Percentiles rank a stretch among this genome's conserved stretches.
phyloP scores from a whole-genome alignment of 2,329 filamentous ascomycete genomes.

The Colletotrichum gigasporum region DNA sequence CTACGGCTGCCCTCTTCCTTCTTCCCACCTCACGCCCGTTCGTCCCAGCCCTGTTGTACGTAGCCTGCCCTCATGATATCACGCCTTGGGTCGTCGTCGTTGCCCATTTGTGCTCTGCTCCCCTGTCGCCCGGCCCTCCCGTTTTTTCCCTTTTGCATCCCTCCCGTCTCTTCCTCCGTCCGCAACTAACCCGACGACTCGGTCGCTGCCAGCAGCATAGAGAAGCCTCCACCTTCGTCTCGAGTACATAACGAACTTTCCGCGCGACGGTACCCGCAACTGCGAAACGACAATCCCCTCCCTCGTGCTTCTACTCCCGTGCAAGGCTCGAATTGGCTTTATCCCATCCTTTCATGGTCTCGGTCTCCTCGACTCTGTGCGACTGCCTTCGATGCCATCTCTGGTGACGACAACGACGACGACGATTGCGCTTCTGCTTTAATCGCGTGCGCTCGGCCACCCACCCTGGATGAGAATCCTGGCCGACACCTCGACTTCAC shows the following conservation, averaged over 20 bases:
- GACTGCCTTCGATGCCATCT: conserved; percentile 13
- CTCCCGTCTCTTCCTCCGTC: background rate
- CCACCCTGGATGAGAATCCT: conserved; percentile 14
- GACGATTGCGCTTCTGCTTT: conserved; percentile 7
- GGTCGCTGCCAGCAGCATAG: conserved; percentile 25
- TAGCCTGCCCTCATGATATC: conserved; percentile 30
- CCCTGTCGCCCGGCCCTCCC: background rate
- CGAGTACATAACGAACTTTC: conserved; percentile 29
- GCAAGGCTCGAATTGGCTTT: conserved; percentile 2
- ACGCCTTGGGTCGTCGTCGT: conserved; percentile 14
- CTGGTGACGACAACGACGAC: background rate
- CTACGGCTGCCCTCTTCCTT: conserved; percentile 12
- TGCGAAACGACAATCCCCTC: conserved; percentile 29
- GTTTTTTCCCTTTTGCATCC: background rate
- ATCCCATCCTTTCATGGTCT: conserved; percentile 6
- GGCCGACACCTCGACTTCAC: conserved; percentile 6
- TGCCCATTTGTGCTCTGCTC: conserved; percentile 18
- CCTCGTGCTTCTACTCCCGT: background rate
- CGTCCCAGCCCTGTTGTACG: conserved; percentile 31
- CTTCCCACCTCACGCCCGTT: conserved; percentile 24
- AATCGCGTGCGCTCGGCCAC: conserved; percentile 12
- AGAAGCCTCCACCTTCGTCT: conserved; percentile 28
- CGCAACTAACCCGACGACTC: conserved; percentile 22
- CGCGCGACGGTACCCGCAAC: conserved; percentile 30
- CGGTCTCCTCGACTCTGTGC: background rate